Evolutionary conservation across 176 grass and related monocot species (phyloP).

Genomic region (Eleusine coracana): DNA sequence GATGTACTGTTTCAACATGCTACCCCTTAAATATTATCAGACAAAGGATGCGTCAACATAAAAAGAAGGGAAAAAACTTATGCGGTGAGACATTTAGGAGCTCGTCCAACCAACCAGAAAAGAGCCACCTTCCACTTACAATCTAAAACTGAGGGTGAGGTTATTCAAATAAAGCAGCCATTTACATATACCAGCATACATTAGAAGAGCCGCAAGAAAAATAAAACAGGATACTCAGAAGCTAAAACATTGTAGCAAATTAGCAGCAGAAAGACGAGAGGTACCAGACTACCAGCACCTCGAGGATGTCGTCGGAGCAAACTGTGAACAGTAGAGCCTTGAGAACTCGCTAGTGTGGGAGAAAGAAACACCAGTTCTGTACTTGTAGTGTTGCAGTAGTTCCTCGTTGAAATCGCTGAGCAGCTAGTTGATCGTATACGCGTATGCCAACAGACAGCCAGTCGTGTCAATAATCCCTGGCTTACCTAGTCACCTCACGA

Average conservation of each 20-base stretch:
- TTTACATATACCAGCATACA: background rate
- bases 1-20: background rate
- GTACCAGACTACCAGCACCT: background rate
- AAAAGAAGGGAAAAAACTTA: background rate
- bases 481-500: background rate
- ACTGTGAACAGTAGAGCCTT: background rate
- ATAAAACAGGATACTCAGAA: background rate
- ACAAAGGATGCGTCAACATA: background rate
- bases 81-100: background rate
- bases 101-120: background rate
- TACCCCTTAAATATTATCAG: background rate
- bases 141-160: background rate
- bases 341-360: background rate
- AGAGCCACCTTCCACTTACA: background rate
- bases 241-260: background rate
- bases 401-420: slow-evolving; percentile 16
- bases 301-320: slow-evolving; percentile 18
- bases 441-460: no score
- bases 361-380: background rate
- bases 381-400: background rate
- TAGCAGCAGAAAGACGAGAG: background rate
- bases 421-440: background rate
- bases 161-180: background rate
- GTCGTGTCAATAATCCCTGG: slow-evolving; percentile 8
- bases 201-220: background rate